Evolutionary conservation across 2,329 filamentous ascomycete species (phyloP).

Genomic region (Ceratocystis huliohia): DNA sequence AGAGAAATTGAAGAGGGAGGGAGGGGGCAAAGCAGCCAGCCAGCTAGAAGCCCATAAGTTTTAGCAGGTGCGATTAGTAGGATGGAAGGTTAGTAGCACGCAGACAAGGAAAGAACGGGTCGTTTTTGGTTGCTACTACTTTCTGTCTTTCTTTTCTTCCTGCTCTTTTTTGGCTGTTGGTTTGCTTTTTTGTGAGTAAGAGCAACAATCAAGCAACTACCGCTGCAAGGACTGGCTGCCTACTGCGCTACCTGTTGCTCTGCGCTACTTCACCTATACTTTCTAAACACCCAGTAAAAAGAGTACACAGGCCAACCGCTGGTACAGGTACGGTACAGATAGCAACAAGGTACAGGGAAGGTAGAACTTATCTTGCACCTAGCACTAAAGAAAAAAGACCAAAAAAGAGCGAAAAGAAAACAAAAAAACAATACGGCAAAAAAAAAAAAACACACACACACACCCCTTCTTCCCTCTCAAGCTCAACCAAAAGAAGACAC

Average conservation of each 20-base stretch:
- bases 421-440: neutral
- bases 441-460: neutral
- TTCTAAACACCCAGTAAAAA: neutral
- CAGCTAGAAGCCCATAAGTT: too few relatives aligned
- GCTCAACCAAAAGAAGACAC: neutral
- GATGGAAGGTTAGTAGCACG: neutral
- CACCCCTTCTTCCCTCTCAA: neutral
- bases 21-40: neutral
- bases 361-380: neutral
- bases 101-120: constrained; percentile 4
- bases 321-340: neutral
- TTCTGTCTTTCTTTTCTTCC: neutral
- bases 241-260: neutral
- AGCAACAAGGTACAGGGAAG: neutral
- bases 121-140: neutral
- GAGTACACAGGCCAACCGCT: neutral
- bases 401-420: neutral
- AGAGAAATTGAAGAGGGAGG: neutral
- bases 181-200: neutral
- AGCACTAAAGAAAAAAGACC: neutral
- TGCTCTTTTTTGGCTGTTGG: neutral
- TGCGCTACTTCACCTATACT: neutral
- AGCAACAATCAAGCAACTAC: neutral
- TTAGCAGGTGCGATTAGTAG: neutral
- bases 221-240: too few relatives aligned